Percentiles rank a stretch among this genome's conserved stretches.
phyloP scores from a whole-genome alignment of 2,329 filamentous ascomycete genomes.

The Fusarium ambrosium region DNA sequence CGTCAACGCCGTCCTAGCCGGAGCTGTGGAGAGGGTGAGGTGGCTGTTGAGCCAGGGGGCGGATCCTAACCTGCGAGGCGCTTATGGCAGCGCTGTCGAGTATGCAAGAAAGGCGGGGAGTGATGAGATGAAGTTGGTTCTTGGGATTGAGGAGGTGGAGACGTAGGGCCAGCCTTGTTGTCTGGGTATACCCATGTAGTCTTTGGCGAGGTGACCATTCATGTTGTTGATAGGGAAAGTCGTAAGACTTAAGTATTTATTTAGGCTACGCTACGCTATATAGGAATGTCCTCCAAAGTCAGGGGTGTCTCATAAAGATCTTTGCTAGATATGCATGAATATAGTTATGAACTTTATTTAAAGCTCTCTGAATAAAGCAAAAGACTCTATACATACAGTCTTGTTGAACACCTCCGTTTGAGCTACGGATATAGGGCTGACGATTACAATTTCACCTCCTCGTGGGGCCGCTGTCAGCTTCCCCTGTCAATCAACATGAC shows the following conservation, averaged over 20 bases:
- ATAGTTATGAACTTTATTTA: neutral
- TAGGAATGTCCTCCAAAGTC: neutral
- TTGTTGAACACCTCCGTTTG: neutral
- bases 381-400: neutral
- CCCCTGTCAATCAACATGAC: neutral
- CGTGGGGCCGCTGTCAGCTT: neutral
- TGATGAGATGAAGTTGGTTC: constrained; percentile 30
- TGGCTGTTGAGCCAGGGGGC: constrained; percentile 38
- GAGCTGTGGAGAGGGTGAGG: constrained; percentile 32
- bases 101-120: constrained; percentile 12
- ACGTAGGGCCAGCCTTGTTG: neutral
- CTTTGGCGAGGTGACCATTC: neutral
- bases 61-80: constrained; percentile 24
- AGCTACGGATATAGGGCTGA: neutral
- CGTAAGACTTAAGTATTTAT: neutral
- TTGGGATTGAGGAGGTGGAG: constrained; percentile 8
- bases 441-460: constrained; percentile 10
- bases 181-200: neutral
- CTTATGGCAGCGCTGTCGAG: constrained; percentile 29
- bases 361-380: neutral
- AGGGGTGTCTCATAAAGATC: neutral
- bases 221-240: neutral
- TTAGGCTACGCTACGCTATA: neutral
- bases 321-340: neutral
- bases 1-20: constrained; percentile 36